Evolutionary conservation across 2,329 filamentous ascomycete genomes (phyloP).

Genomic region (Macrophomina phaseolina): DNA sequence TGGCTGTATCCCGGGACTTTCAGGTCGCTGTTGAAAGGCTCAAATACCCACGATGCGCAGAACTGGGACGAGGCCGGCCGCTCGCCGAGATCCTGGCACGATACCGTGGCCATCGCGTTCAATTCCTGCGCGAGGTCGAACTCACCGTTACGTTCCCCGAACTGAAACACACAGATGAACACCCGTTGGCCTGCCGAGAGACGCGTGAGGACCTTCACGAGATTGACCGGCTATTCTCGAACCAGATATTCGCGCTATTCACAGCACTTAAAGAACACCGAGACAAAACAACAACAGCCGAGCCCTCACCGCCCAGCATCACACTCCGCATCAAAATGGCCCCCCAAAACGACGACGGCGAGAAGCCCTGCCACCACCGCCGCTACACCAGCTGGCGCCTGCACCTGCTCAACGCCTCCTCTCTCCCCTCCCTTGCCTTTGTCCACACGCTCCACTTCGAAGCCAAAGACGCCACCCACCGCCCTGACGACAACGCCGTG

Average conservation of each 20-base stretch:
- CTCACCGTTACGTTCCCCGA: background rate
- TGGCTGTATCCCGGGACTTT: background rate
- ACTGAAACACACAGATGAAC: background rate
- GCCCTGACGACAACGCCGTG: background rate
- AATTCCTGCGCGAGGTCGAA: background rate
- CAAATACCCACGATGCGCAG: background rate
- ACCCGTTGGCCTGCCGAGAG: background rate
- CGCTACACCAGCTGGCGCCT: constrained; percentile 2
- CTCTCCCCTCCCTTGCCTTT: background rate
- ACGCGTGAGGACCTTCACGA: background rate
- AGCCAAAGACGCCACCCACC: background rate
- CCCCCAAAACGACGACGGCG: background rate
- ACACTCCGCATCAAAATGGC: background rate
- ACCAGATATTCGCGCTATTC: background rate
- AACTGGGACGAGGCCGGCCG: background rate
- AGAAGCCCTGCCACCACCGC: background rate
- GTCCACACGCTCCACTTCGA: background rate
- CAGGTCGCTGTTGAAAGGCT: background rate
- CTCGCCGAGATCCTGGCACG: background rate
- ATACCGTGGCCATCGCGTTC: background rate
- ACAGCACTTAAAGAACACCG: background rate
- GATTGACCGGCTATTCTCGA: background rate
- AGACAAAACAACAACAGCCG: background rate
- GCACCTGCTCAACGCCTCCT: background rate
- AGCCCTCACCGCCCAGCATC: background rate